phyloP scores from a whole-genome alignment of 2,329 filamentous ascomycete genomes.

The Cryphonectria parasitica region DNA sequence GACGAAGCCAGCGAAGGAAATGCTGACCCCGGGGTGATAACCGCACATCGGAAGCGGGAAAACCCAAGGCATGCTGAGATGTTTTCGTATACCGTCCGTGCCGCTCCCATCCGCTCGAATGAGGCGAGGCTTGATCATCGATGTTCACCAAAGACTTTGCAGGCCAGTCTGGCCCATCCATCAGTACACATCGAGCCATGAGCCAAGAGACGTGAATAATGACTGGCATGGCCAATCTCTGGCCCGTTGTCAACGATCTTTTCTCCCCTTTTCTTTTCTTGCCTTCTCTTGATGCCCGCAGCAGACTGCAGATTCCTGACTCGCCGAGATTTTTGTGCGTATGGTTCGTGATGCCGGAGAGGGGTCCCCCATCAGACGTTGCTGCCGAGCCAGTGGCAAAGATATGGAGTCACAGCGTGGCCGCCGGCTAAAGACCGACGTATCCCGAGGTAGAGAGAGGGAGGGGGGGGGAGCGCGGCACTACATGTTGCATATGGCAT shows the following conservation, averaged over 20 bases:
- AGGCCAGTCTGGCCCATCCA: background rate
- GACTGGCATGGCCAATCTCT: background rate
- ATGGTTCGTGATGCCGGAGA: background rate
- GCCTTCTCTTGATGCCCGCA: background rate
- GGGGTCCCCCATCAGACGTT: background rate
- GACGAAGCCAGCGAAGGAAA: too few relatives aligned
- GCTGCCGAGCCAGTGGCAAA: constrained; percentile 3
- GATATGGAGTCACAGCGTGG: background rate
- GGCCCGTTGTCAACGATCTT: background rate
- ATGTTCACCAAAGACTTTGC: background rate
- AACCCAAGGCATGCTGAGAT: constrained; percentile 12
- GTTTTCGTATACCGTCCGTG: constrained; percentile 25
- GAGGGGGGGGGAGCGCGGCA: background rate
- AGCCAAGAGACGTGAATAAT: background rate
- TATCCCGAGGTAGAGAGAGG: background rate
- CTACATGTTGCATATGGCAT: background rate
- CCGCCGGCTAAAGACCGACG: background rate
- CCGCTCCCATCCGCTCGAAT: constrained; percentile 20
- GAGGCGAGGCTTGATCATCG: constrained; percentile 16
- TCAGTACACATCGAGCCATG: background rate
- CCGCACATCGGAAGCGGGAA: constrained; percentile 6
- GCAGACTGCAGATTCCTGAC: background rate
- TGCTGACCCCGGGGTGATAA: background rate
- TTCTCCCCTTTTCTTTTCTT: too few relatives aligned
- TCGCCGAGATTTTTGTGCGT: background rate